Percentiles rank a stretch among this genome's conserved stretches.
phyloP scores from a whole-genome alignment of 176 grass and related monocot species.

The Avena insularis region DNA sequence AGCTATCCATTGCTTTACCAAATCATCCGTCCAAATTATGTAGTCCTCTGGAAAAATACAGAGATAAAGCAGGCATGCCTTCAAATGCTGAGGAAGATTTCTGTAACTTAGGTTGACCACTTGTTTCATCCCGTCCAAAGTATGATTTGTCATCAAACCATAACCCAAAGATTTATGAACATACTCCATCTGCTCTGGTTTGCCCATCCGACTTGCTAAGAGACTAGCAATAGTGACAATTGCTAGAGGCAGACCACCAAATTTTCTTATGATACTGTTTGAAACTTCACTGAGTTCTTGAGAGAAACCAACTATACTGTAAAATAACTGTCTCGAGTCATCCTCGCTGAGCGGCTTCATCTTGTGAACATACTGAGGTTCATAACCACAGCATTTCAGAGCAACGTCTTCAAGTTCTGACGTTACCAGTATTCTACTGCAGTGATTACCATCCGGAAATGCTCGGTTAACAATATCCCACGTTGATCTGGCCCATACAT shows the following conservation, averaged over 20 bases:
- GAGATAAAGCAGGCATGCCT: slow-evolving; percentile 36
- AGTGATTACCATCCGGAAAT: neutral
- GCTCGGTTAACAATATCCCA: slow-evolving; percentile 19
- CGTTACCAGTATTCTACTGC: slow-evolving; percentile 11
- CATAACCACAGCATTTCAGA: neutral
- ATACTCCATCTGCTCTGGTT: neutral
- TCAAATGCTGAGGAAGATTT: slow-evolving; percentile 28
- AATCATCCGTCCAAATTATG: slow-evolving; percentile 5
- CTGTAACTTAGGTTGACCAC: neutral
- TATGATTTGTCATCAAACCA: slow-evolving; percentile 4
- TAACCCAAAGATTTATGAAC: neutral
- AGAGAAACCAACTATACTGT: neutral
- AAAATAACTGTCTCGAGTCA: neutral
- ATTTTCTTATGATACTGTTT: neutral
- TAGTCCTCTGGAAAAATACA: slow-evolving; percentile 21
- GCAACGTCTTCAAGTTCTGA: neutral
- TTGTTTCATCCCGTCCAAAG: neutral
- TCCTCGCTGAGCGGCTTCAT: neutral
- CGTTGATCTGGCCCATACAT: neutral
- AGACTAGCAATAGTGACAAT: slow-evolving; percentile 17
- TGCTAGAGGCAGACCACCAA: slow-evolving; percentile 33
- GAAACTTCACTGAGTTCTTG: neutral
- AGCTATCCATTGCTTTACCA: slow-evolving; percentile 32
- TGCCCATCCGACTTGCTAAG: neutral
- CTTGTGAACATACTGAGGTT: neutral